Evolutionary conservation across 129 eudicot genomes (phyloP).

Genomic region (Tagetes erecta): DNA sequence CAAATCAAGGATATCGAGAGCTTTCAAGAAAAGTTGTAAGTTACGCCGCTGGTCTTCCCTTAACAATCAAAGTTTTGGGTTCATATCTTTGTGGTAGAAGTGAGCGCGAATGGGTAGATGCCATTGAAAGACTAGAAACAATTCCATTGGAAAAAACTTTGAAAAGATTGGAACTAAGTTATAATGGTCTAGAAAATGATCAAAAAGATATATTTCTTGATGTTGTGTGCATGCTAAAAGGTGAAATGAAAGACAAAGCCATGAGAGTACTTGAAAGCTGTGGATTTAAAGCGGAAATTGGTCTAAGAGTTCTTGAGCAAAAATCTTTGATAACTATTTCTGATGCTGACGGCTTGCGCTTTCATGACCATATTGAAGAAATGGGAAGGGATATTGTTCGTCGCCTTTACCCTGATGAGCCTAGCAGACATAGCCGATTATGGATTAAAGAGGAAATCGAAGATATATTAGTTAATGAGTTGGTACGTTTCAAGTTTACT

Average conservation of each 20-base stretch:
- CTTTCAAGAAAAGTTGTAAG: constrained; percentile 20
- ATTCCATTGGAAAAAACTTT: background rate
- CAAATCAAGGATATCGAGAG: constrained; percentile 6
- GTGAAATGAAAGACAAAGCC: background rate
- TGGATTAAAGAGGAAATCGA: constrained; percentile 15
- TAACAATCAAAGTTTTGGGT: constrained; percentile 16
- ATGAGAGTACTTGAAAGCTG: constrained; percentile 15
- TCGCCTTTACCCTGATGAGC: constrained; percentile 1
- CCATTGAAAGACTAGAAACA: constrained; percentile 16
- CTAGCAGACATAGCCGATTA: background rate
- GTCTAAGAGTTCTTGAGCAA: constrained; percentile 20
- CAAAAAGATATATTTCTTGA: constrained; percentile 12
- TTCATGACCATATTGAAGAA: constrained; percentile 23
- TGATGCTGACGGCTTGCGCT: background rate
- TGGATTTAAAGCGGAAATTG: constrained; percentile 10
- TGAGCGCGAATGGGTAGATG: background rate
- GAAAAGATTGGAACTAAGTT: constrained; percentile 17
- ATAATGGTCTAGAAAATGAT: background rate
- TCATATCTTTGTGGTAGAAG: constrained; percentile 8
- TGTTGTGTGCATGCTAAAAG: constrained; percentile 22
- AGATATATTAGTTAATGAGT: constrained; percentile 7
- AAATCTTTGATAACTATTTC: constrained; percentile 13
- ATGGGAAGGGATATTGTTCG: constrained; percentile 9
- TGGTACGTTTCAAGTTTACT: background rate
- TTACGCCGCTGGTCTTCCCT: constrained; percentile 27